Conservation (phyloP, 495 filamentous ascomycete species). For the Paragyromitra xinjiangensis region DNA sequence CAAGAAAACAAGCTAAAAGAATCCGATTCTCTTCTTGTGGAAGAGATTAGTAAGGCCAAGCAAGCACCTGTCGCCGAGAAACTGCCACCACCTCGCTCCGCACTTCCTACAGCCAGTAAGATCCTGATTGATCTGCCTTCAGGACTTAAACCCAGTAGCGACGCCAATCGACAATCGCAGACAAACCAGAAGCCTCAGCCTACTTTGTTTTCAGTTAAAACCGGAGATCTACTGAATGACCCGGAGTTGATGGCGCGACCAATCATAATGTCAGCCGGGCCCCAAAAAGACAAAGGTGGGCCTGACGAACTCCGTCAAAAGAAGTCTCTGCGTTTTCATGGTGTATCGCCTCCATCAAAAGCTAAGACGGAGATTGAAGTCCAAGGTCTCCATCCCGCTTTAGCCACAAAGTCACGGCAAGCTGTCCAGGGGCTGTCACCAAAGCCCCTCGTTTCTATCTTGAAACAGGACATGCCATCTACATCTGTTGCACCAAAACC, state of each 20-base stretch:
- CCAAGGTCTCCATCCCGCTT: too few relatives aligned
- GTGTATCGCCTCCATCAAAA: background rate
- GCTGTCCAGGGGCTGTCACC: background rate
- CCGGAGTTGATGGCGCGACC: conserved; percentile 1
- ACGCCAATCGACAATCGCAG: background rate
- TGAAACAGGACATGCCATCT: background rate
- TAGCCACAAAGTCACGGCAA: background rate
- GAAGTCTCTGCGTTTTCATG: conserved; percentile 32
- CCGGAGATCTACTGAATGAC: conserved; percentile 1
- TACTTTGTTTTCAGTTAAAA: conserved; percentile 1
- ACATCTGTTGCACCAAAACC: background rate
- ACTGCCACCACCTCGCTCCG: background rate
- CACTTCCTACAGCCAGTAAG: background rate
- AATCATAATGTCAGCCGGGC: background rate
- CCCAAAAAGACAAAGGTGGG: background rate
- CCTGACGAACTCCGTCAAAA: conserved; percentile 1
- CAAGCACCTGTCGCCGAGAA: background rate
- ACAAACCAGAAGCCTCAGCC: background rate
- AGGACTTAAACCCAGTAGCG: too few relatives aligned
- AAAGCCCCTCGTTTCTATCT: conserved; percentile 27
- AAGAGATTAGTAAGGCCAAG: background rate
- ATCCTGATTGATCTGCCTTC: background rate
- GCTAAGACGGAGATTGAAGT: background rate
- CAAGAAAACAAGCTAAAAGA: background rate
- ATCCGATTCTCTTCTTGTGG: background rate